phyloP scores from a whole-genome alignment of 805 yeast species.

The Ascoidea tarda region DNA sequence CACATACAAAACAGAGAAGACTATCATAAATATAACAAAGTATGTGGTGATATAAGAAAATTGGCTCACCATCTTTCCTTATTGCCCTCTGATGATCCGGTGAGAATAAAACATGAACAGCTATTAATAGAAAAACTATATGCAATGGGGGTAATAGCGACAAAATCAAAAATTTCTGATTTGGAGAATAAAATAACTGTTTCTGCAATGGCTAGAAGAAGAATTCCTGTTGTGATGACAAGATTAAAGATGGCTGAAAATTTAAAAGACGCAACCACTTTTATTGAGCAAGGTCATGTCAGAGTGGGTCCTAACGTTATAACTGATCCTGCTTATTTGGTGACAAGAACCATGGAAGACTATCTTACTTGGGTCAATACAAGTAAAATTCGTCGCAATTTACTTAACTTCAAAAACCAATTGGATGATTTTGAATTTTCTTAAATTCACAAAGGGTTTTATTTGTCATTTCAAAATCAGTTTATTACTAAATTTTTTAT shows the following conservation, averaged over 20 bases:
- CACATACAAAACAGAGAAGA: conserved; percentile 93
- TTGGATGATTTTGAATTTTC: conserved; percentile 45
- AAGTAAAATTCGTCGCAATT: conserved; percentile 82
- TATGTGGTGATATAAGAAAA: conserved; percentile 86
- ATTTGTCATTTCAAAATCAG: background rate
- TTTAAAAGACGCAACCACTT: conserved; percentile 76
- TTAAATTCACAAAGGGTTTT: conserved; percentile 9
- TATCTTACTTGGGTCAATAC: conserved; percentile 96
- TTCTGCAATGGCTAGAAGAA: conserved; percentile 80
- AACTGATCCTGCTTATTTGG: conserved; percentile 90
- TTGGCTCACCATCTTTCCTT: conserved; percentile 76
- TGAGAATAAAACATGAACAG: conserved; percentile 79
- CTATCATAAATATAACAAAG: conserved; percentile 82
- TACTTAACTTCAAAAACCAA: conserved; percentile 74
- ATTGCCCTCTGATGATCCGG: conserved; percentile 78
- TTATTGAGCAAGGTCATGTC: conserved; percentile 94
- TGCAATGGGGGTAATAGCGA: conserved; percentile 75
- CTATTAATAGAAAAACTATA: conserved; percentile 75
- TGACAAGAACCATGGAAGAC: conserved; percentile 90
- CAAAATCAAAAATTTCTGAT: conserved; percentile 84
- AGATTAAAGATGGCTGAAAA: conserved; percentile 89
- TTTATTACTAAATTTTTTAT: background rate
- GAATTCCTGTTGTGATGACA: conserved; percentile 92
- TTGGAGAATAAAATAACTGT: conserved; percentile 87
- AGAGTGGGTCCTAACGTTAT: conserved; percentile 93